Base-by-base conservation (phyloP, 2,329 filamentous ascomycete genomes). In the Trichophyton schoenleinii region DNA sequence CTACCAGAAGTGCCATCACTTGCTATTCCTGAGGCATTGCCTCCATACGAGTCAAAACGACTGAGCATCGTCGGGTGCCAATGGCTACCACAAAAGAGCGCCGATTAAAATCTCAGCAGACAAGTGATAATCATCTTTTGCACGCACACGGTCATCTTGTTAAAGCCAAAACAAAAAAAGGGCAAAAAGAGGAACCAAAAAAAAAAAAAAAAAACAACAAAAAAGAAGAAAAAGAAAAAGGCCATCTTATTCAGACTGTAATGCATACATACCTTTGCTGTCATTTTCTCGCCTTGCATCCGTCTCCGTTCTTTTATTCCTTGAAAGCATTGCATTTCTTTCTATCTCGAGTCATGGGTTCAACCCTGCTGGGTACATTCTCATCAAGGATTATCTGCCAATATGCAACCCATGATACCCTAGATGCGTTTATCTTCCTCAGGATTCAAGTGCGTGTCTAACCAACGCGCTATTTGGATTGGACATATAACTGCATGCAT, bases 11-110 rank as follows among this genome's bases (percentile, higher is more conserved):
- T 69, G 8, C 68, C 68, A 15, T 53, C 63, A 15, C 13, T 20
- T 53, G 13, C 31, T 13, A 57, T 53, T 15, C 44, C 64, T 65
- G 69, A 75, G 65, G 75, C 73, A 20, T 74, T 73, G 20, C 69
- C 67, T 7, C 68, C 74, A 62, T 80, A 49, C 46, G 52, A 59
- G 13, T n/a, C 31, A 2, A 38, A 25, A 55, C 49, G 49, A 18
- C 28, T 55, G 31, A 55, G 49, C 28, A 36, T 55, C n/a, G 8
- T 18, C 18, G 34, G 49, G 28, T 55, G 49, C n/a, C 49, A 55
- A 36, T 36, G 25, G n/a, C 49, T 55, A n/a, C 49, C 49, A 9
- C 49, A 55, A n/a, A 34, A 20, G 18, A 20, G 7, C 31, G 11
- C 31, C 15, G 13, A 55, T 44, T 44, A n/a, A n/a, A 6, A 5